phyloP scores from a whole-genome alignment of 192 early-diverging fungal genomes.

The Entomortierella lignicola region DNA sequence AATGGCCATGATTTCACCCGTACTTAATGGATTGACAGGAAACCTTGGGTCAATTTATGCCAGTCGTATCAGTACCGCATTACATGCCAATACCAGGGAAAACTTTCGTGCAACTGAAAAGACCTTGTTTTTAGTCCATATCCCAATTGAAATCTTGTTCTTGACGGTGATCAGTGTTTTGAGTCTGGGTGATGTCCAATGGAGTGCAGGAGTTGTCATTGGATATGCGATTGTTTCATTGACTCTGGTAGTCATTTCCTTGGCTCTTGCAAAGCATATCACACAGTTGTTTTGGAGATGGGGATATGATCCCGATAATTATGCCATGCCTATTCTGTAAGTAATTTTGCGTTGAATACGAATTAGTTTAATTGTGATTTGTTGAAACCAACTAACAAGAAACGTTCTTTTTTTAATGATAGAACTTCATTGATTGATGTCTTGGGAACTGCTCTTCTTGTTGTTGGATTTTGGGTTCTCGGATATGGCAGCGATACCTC shows the following conservation, averaged over 20 bases:
- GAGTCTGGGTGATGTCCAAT: conserved; percentile 39
- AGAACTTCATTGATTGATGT: conserved; percentile 81
- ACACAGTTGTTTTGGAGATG: conserved; percentile 70
- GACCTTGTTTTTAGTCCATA: conserved; percentile 74
- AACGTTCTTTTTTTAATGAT: conserved; percentile 1
- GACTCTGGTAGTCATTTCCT: conserved; percentile 56
- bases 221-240: conserved; percentile 26
- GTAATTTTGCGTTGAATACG: too few species aligned
- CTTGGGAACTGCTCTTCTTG: conserved; percentile 73
- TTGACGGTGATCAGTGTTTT: conserved; percentile 51
- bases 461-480: conserved; percentile 47
- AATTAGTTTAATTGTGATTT: too few species aligned
- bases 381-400: too few species aligned
- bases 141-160: conserved; percentile 77
- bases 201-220: conserved; percentile 33
- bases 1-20: conserved; percentile 76
- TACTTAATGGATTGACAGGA: conserved; percentile 76
- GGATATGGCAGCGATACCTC: conserved; percentile 27
- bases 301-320: conserved; percentile 84
- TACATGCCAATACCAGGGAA: conserved; percentile 67
- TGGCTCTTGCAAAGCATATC: conserved; percentile 67
- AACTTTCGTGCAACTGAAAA: conserved; percentile 65
- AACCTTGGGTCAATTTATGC: conserved; percentile 86
- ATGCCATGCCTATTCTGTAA: conserved; percentile 71
- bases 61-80: conserved; percentile 77